Base-by-base conservation (phyloP, 208 protist genomes). In the Leishmania amazonensis region DNA sequence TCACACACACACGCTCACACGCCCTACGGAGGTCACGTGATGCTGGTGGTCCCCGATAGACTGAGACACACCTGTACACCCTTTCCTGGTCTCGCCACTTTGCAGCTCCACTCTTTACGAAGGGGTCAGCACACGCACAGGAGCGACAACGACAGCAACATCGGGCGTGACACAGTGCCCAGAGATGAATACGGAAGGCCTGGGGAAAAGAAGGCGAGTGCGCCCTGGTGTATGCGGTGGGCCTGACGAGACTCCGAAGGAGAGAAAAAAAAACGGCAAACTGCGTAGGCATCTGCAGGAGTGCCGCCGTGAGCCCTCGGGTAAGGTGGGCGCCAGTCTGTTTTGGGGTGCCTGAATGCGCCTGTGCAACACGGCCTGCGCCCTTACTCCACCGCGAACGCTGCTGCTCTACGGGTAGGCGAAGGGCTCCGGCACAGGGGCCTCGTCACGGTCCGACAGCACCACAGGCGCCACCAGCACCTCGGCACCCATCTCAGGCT, bases 361-460 rank as follows among this genome's bases (percentile, higher is more conserved):
- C 7, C 21, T 3, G 57, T n/a, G 9, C n/a, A n/a, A 75, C 53
- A 75, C 72, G 70, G 24, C 57, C 38, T 38, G 65, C 47, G n/a
- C 38, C 73, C 38, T 31, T 49, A 2, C 47, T 58, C 72, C 21
- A 13, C 70, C 6, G 15, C 45, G 70, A 54, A n/a, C 45, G 64
- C 3, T 21, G 21, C 31, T 54, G 49, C 51, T 28, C 75, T 94
- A 97, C 31, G 95, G 93, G 85, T 94, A 98, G 4, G 83, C 28
- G 62, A 98, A 98, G 7, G 95, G 90, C 85, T 96, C 90, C 15
- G 95, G 95, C 77, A 89, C 78, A 13, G 91, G 87, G 0, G 92
- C 95, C 54, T 93, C 88, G 24, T 94, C 89, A 21, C 85, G 78
- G 77, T 80, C 89, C 60, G 88, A 85, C 58, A 91, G 84, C 28